Conservation (phyloP, 2,329 filamentous ascomycete species). For the Neurospora sp. region DNA sequence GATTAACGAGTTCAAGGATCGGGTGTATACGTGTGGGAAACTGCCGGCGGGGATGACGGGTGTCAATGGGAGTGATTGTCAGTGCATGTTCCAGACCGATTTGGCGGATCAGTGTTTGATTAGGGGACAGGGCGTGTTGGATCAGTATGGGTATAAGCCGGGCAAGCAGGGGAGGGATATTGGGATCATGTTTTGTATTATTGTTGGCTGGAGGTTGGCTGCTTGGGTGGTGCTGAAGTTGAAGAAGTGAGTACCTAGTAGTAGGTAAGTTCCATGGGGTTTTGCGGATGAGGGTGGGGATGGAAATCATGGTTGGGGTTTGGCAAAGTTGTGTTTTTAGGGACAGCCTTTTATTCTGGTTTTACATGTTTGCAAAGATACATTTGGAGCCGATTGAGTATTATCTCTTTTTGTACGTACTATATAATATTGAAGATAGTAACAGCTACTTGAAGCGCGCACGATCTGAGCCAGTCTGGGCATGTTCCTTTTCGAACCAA, state of each 20-base stretch:
- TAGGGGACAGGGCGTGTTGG: slow-evolving; percentile 58
- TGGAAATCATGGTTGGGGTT: background rate
- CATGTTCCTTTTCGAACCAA: too few species aligned
- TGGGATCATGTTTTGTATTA: slow-evolving; percentile 69
- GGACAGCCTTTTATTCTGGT: background rate
- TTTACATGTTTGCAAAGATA: background rate
- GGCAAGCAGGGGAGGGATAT: slow-evolving; percentile 58
- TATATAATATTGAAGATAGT: background rate
- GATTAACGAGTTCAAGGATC: slow-evolving; percentile 69
- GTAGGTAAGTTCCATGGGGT: too few species aligned
- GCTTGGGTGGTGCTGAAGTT: slow-evolving; percentile 52
- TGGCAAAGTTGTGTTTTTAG: background rate
- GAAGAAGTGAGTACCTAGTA: slow-evolving; percentile 16
- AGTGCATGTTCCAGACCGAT: slow-evolving; percentile 61
- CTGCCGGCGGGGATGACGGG: background rate
- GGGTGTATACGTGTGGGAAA: slow-evolving; percentile 51
- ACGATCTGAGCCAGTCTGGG: too few species aligned
- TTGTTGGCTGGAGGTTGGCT: slow-evolving; percentile 60
- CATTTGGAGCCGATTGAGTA: background rate
- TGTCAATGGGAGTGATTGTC: slow-evolving; percentile 34
- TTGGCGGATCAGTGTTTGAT: slow-evolving; percentile 59
- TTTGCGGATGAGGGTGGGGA: too few species aligned
- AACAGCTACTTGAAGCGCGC: too few species aligned
- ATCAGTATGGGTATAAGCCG: slow-evolving; percentile 58
- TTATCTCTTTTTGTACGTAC: background rate